phyloP scores from a whole-genome alignment of 2,329 filamentous ascomycete species.

The Colletotrichum lupini region DNA sequence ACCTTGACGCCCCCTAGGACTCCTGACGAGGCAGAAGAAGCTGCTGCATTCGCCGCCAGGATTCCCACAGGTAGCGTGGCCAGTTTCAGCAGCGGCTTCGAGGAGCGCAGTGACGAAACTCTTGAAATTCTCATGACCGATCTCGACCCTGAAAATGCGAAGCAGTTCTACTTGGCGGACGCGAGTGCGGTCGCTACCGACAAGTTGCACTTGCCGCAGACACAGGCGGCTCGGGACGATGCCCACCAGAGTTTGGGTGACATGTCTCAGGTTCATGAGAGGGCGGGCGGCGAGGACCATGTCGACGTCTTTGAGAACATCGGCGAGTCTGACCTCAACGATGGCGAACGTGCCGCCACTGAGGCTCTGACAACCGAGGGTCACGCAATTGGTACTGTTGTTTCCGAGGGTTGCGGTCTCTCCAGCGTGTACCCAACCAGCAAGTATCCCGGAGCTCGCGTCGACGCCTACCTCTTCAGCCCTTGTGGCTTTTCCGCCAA shows the following conservation, averaged over 20 bases:
- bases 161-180: slow-evolving; percentile 75
- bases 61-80: slow-evolving; percentile 61
- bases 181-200: slow-evolving; percentile 92
- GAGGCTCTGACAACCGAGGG: slow-evolving; percentile 91
- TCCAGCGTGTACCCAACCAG: slow-evolving; percentile 88
- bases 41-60: slow-evolving; percentile 55
- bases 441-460: slow-evolving; percentile 90
- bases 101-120: slow-evolving; percentile 77
- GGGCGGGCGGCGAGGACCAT: slow-evolving; percentile 63
- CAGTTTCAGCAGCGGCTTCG: slow-evolving; percentile 48
- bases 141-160: slow-evolving; percentile 74
- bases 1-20: slow-evolving; percentile 85
- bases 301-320: slow-evolving; percentile 87
- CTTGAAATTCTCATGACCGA: slow-evolving; percentile 80
- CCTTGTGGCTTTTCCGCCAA: slow-evolving; percentile 98
- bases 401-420: slow-evolving; percentile 90
- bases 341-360: slow-evolving; percentile 69
- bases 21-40: slow-evolving; percentile 60
- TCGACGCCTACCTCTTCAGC: slow-evolving; percentile 96
- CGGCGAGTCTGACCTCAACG: slow-evolving; percentile 61
- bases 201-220: slow-evolving; percentile 74
- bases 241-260: slow-evolving; percentile 69
- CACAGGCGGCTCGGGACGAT: slow-evolving; percentile 70
- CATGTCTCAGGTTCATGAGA: slow-evolving; percentile 55
- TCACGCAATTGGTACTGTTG: slow-evolving; percentile 90